Conservation (phyloP, 228 moss, liverwort and hornwort species). For the Sphagnum magellanicum region DNA sequence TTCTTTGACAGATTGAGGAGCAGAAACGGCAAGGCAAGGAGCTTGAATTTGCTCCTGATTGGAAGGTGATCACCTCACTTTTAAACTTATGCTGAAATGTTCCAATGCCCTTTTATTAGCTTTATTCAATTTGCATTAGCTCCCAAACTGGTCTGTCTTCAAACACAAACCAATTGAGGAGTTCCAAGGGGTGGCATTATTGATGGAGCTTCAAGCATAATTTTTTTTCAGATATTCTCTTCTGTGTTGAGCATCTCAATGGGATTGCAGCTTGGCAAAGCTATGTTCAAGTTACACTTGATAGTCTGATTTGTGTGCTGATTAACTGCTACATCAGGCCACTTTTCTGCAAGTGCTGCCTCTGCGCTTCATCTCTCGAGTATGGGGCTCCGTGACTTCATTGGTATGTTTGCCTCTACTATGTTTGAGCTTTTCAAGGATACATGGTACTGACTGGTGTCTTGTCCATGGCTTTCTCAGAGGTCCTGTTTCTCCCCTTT, state of each 20-base stretch:
- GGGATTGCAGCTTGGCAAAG: too few relatives aligned
- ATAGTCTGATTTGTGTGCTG: too few relatives aligned
- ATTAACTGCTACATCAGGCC: neutral
- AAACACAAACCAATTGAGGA: too few relatives aligned
- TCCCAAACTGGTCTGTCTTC: too few relatives aligned
- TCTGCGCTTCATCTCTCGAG: conserved; percentile 73
- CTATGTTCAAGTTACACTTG: too few relatives aligned
- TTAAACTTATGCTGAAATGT: neutral
- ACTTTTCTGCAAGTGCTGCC: conserved; percentile 61
- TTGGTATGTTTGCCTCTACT: conserved; percentile 19
- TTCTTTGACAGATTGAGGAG: conserved; percentile 34
- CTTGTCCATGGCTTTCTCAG: neutral
- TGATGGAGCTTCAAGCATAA: too few relatives aligned
- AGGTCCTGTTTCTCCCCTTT: neutral
- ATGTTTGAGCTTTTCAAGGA: neutral
- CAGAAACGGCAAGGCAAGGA: conserved; percentile 50
- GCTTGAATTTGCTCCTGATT: conserved; percentile 63
- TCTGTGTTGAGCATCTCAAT: too few relatives aligned
- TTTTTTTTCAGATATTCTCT: too few relatives aligned
- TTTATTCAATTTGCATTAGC: too few relatives aligned
- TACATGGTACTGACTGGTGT: too few relatives aligned
- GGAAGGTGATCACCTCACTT: conserved; percentile 41
- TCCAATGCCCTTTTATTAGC: neutral
- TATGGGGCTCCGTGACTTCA: conserved; percentile 79
- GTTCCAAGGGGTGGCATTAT: too few relatives aligned